phyloP scores from a whole-genome alignment of 2,329 filamentous ascomycete genomes.

The Emydomyces testavorans region DNA sequence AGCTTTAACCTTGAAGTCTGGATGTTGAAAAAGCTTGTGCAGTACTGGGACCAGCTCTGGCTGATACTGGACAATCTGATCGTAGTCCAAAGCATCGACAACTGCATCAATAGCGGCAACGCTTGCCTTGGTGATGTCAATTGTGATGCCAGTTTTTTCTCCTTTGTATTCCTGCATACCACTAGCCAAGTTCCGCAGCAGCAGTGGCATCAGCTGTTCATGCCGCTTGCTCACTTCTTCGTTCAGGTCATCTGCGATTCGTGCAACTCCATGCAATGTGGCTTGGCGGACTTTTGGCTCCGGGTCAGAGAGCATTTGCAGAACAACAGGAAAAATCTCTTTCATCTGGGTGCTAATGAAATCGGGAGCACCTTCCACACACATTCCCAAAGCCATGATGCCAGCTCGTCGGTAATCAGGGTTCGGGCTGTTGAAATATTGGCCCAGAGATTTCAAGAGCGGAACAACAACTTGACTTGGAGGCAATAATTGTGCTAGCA shows the following conservation, averaged over 20 bases:
- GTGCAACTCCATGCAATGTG: constrained; percentile 73
- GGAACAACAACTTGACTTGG: constrained; percentile 91
- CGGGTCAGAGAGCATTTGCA: constrained; percentile 71
- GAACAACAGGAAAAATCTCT: constrained; percentile 71
- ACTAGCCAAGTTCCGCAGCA: constrained; percentile 80
- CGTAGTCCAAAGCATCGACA: constrained; percentile 69
- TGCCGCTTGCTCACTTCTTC: constrained; percentile 84
- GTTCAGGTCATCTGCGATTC: constrained; percentile 83
- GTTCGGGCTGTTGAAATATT: constrained; percentile 63
- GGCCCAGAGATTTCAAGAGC: constrained; percentile 71
- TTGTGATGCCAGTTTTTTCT: constrained; percentile 57
- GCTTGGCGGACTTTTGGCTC: constrained; percentile 76
- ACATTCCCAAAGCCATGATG: constrained; percentile 84
- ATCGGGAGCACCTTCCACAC: constrained; percentile 91
- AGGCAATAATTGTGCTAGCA: constrained; percentile 75
- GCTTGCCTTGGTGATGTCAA: constrained; percentile 77
- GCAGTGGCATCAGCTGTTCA: constrained; percentile 66
- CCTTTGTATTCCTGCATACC: constrained; percentile 57
- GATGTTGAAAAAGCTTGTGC: constrained; percentile 69
- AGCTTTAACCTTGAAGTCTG: constrained; percentile 80
- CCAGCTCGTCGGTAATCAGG: constrained; percentile 76
- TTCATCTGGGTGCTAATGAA: constrained; percentile 90
- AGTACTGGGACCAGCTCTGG: constrained; percentile 73
- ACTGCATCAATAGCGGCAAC: constrained; percentile 86
- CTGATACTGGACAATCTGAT: constrained; percentile 71